A percentile compares a stretch with the other conserved stretches of the same genome.
Conservation (phyloP, 352 stramenopile species). For the Phytophthora pistaciae region DNA sequence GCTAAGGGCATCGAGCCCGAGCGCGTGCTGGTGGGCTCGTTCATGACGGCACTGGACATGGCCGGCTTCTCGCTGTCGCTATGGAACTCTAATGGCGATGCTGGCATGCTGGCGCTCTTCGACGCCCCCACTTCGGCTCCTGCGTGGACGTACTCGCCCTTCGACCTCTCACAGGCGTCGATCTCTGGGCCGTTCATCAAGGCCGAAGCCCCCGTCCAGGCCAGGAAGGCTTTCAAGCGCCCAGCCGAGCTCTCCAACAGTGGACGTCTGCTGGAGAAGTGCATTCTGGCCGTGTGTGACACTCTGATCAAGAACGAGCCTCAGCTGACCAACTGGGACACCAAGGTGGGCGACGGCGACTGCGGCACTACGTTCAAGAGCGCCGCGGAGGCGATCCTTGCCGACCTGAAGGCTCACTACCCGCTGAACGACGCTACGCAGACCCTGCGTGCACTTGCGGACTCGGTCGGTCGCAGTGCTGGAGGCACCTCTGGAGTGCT, state of each 20-base stretch:
- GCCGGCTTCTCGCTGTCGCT: slow-evolving; percentile 93
- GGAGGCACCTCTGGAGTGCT: slow-evolving; percentile 96
- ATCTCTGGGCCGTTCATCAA: slow-evolving; percentile 46
- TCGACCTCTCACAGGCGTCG: slow-evolving; percentile 40
- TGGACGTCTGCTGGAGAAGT: slow-evolving; percentile 60
- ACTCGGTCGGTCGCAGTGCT: slow-evolving; percentile 80
- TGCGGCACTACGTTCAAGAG: slow-evolving; percentile 97
- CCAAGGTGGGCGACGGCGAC: slow-evolving; percentile 97
- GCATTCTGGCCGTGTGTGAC: slow-evolving; percentile 70
- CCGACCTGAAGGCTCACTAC: slow-evolving; percentile 64
- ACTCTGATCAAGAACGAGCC: slow-evolving; percentile 90
- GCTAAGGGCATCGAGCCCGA: slow-evolving; percentile 75
- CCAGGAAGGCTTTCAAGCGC: slow-evolving; percentile 45
- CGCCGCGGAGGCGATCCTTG: slow-evolving; percentile 89
- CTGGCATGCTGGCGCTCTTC: slow-evolving; percentile 60
- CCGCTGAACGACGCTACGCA: slow-evolving; percentile 68
- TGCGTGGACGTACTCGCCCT: slow-evolving; percentile 74
- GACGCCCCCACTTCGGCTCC: slow-evolving; percentile 68
- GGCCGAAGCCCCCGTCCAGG: slow-evolving; percentile 27
- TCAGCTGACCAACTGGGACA: slow-evolving; percentile 95
- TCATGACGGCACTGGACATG: slow-evolving; percentile 99
- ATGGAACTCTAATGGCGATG: slow-evolving; percentile 82
- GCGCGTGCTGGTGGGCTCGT: slow-evolving; percentile 93
- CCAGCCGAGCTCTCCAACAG: slow-evolving; percentile 52
- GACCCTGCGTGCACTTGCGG: slow-evolving; percentile 68